phyloP scores from a whole-genome alignment of 208 protist genomes.

The Leishmania gerbilli region DNA sequence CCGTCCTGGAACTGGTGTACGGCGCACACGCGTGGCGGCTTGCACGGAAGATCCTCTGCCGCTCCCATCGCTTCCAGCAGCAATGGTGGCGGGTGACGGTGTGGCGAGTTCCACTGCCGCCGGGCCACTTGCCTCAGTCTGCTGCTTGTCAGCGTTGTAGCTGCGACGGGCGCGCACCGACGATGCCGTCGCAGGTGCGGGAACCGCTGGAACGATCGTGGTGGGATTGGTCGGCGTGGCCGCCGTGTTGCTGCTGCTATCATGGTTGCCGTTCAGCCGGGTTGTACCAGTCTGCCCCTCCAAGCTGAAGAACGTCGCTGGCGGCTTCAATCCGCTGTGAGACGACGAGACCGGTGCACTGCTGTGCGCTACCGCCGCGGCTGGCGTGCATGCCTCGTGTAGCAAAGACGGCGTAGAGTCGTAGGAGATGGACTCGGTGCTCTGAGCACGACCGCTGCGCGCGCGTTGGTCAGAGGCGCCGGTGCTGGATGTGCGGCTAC shows the following conservation, averaged over 20 bases:
- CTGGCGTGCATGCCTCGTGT: neutral
- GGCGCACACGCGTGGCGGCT: neutral
- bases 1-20: neutral
- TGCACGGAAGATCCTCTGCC: neutral
- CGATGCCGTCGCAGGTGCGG: neutral
- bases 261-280: neutral
- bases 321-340: neutral
- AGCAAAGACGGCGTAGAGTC: neutral
- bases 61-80: neutral
- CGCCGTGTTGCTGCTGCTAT: neutral
- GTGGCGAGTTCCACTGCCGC: neutral
- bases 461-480: constrained; percentile 2
- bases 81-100: neutral
- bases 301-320: constrained; percentile 10
- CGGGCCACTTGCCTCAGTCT: neutral
- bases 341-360: neutral
- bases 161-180: neutral
- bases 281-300: neutral
- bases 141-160: neutral
- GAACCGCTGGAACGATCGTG: neutral
- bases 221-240: neutral
- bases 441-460: neutral
- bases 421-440: neutral
- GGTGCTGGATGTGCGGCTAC: constrained; percentile 21
- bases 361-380: neutral